Percentiles rank a stretch among this genome's conserved stretches.
phyloP scores from a whole-genome alignment of 257 asterid species.

The Salvia splendens region DNA sequence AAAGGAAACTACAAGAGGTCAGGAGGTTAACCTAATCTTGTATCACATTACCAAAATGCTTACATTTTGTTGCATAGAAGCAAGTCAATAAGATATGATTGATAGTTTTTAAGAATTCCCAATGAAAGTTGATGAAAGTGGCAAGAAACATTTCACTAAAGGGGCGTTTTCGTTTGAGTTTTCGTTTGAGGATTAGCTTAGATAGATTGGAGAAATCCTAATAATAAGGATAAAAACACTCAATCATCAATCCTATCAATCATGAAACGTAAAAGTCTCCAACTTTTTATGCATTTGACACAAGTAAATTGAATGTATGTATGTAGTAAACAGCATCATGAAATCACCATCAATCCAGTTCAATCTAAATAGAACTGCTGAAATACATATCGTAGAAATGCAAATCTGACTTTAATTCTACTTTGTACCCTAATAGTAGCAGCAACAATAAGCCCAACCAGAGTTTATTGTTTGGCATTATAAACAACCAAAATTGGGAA shows the following conservation, averaged over 20 bases:
- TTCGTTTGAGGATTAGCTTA: no score
- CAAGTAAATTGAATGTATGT: not conserved
- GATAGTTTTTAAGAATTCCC: conserved; percentile 2
- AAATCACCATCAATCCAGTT: not conserved
- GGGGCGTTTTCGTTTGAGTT: no score
- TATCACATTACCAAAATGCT: not conserved
- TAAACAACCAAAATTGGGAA: not conserved
- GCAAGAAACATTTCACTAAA: not conserved
- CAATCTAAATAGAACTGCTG: not conserved
- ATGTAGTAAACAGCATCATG: not conserved
- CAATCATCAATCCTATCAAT: no score
- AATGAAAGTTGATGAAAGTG: not conserved
- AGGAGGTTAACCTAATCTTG: not conserved
- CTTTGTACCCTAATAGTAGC: not conserved
- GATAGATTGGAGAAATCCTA: no score
- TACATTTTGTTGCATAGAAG: not conserved
- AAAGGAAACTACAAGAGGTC: conserved; percentile 7
- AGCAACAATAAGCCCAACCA: not conserved
- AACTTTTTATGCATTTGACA: not conserved
- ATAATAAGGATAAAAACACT: no score
- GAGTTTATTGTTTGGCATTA: conserved; percentile 8
- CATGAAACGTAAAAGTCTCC: no score
- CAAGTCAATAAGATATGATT: not conserved
- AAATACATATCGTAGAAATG: not conserved
- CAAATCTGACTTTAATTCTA: conserved; percentile 9